A percentile compares a stretch with the other conserved stretches of the same genome.
These are phyloP conservation scores for Escallonia herrerae DNA, from an alignment of 129 eudicot species.

Conservation along the genomic window DNA sequence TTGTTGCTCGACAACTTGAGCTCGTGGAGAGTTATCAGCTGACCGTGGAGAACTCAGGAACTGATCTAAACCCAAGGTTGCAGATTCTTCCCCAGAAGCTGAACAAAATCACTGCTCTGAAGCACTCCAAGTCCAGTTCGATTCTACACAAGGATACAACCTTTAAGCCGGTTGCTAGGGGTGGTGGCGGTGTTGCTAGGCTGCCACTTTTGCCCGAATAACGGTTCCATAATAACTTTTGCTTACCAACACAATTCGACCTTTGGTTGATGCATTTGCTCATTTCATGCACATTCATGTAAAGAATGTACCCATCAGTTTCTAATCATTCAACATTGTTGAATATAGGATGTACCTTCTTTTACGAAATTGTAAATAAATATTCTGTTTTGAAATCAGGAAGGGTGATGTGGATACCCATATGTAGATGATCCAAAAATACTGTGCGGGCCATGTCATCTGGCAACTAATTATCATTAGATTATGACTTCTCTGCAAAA, in stretches of 20 bases:
- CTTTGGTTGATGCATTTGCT: constrained; percentile 21
- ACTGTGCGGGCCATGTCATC: too few relatives aligned
- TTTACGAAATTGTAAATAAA: too few relatives aligned
- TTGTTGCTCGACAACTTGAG: constrained; percentile 89
- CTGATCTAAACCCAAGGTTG: constrained; percentile 77
- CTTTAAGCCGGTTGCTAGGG: constrained; percentile 13
- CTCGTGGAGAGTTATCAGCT: constrained; percentile 84
- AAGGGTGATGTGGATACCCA: too few relatives aligned
- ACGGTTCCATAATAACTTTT: constrained; percentile 1
- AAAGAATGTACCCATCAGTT: constrained; percentile 15
- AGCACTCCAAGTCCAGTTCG: constrained; percentile 25
- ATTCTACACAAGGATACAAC: constrained; percentile 10
- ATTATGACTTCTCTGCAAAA: too few relatives aligned
- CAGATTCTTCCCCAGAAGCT: constrained; percentile 83
- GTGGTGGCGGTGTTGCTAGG: constrained; percentile 54
- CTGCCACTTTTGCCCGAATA: constrained; percentile 81
- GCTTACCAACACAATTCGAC: constrained; percentile 23
- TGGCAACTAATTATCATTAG: too few relatives aligned
- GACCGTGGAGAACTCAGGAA: constrained; percentile 79
- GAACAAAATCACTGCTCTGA: constrained; percentile 33
- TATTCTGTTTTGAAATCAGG: too few relatives aligned
- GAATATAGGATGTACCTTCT: neutral
- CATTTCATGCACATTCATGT: constrained; percentile 48
- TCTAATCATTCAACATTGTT: neutral
- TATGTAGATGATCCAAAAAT: too few relatives aligned